Conservation (phyloP, 305 asterid genomes). For the Euphrasia arctica region DNA sequence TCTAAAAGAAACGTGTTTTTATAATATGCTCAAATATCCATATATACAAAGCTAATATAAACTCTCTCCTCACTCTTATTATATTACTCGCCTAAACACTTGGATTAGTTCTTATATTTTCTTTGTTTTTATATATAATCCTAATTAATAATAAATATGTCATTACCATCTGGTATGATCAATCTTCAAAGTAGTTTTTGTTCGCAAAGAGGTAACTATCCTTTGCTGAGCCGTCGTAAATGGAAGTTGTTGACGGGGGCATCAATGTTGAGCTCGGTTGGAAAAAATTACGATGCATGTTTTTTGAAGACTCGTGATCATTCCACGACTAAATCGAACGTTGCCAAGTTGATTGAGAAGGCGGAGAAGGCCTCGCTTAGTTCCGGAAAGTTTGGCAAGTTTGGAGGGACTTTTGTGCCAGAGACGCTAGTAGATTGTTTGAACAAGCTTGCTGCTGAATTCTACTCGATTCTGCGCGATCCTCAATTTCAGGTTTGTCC, state of each 20-base stretch:
- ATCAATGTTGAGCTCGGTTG: slow-evolving; percentile 5
- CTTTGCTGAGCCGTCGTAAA: too few relatives aligned
- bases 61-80: too few relatives aligned
- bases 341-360: slow-evolving; percentile 26
- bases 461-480: slow-evolving; percentile 44
- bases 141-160: too few relatives aligned
- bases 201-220: too few relatives aligned
- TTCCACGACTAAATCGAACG: slow-evolving; percentile 11
- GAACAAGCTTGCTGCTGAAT: slow-evolving; percentile 52
- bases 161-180: too few relatives aligned
- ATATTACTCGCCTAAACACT: too few relatives aligned
- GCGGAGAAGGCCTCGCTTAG: slow-evolving; percentile 21
- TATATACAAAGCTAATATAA: too few relatives aligned
- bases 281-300: not conserved
- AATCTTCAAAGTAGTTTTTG: too few relatives aligned
- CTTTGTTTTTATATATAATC: too few relatives aligned
- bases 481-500: slow-evolving; percentile 52
- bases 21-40: too few relatives aligned
- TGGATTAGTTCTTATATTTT: too few relatives aligned
- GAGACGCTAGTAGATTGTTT: slow-evolving; percentile 60
- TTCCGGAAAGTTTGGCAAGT: slow-evolving; percentile 66
- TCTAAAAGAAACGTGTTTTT: too few relatives aligned
- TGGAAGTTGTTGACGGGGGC: not conserved
- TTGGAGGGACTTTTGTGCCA: slow-evolving; percentile 75
- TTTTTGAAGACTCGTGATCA: not conserved